Percentiles rank a stretch among this genome's conserved stretches.
Evolutionary conservation across 192 early-diverging fungal genomes (phyloP).

Genomic region (Piromyces finnis): DNA sequence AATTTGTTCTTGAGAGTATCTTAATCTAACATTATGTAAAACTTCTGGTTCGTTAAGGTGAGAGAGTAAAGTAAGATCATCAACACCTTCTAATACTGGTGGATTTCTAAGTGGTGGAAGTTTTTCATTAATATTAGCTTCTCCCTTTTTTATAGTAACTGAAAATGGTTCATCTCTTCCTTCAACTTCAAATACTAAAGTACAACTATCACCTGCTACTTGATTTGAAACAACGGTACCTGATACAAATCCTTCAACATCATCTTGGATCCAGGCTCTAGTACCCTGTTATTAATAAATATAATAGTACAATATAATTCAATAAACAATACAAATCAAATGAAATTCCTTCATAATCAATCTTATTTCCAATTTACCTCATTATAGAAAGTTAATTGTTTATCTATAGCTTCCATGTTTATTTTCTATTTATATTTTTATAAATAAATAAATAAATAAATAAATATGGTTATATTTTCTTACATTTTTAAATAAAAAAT

Average conservation of each 20-base stretch:
- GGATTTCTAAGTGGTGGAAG: slow-evolving; percentile 90
- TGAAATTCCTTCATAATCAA: no score
- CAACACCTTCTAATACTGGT: slow-evolving; percentile 66
- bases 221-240: slow-evolving; percentile 35
- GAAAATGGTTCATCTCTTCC: slow-evolving; percentile 5
- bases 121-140: slow-evolving; percentile 36
- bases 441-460: no score
- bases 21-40: slow-evolving; percentile 74
- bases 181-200: slow-evolving; percentile 32
- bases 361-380: neutral
- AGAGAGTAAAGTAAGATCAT: slow-evolving; percentile 85
- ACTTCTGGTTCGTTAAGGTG: slow-evolving; percentile 88
- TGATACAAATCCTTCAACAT: slow-evolving; percentile 68
- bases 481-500: no score
- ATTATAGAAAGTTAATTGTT: neutral
- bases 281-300: no score
- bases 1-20: slow-evolving; percentile 83
- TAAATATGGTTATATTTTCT: no score
- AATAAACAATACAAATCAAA: no score
- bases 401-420: neutral
- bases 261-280: slow-evolving; percentile 77
- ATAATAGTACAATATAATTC: no score
- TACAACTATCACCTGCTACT: slow-evolving; percentile 29
- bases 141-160: neutral
- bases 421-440: neutral